Base-by-base conservation (phyloP, 345 rosid genomes). In the Citrus trifoliata region DNA sequence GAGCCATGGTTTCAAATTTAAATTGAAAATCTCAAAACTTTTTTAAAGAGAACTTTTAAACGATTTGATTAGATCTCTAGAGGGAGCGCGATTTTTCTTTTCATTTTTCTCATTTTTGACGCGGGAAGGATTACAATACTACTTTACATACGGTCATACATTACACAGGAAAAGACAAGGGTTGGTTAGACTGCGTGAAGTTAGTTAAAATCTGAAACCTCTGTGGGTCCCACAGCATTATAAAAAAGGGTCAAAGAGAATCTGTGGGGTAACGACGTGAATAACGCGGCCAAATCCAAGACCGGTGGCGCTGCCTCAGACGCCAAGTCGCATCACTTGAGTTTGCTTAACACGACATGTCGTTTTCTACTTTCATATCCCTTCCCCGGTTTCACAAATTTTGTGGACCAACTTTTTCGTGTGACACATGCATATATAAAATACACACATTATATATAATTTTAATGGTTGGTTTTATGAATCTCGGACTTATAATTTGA, bases 1-100 rank as follows among this genome's bases (percentile, higher is more conserved):
- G 70, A 73, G 85, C 33, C 89, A 86, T 75, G 64, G 78, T 24
- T 32, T 4, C 27, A 14, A 42, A 21, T 51, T 53, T 53, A 8
- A 32, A 27, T 46, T 27, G 6, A 53, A 18, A 18, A 14, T 46
- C 5, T 13, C 1, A 13, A 46, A 42, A 21, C 40, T 19, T 66
- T 35, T 35, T 28, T 25, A 7, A 14, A 38, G 67, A 72, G 30
- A 22, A 19, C 35, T 22, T 18, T 10, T 4, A 12, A 21, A 35
- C 27, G 6, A 56, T 7, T 51, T 16, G 4, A 13, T 70, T 70
- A 16, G 60, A 53, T 28, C 58, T 9, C 2, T 1, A 51, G 10
- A 55, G 42, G 22, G 9, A 21, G 10, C 10, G 40, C 6, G 12
- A 8, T 21, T 42, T 46, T 40, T 4, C 32, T 28, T 5, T 21